Evolutionary conservation across 2,329 filamentous ascomycete genomes (phyloP), one percentile per base, ranked within the genome.

Genomic region (Dactylellina sp.): DNA sequence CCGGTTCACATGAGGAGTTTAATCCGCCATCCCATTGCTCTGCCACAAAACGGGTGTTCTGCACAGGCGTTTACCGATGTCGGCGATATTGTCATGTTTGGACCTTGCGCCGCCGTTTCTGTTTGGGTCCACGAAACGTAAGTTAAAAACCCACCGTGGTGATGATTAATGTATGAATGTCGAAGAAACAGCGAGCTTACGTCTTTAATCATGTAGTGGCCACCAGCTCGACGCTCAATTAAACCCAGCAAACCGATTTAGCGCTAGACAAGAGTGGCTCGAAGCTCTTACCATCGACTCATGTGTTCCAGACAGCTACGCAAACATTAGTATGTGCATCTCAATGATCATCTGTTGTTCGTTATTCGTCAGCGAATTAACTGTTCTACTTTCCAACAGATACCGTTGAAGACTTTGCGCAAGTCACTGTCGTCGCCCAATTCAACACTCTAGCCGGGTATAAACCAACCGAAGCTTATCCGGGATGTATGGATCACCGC

Each of bases 1-100:
- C 66, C 74, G 1, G 63, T 74, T 39, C 74, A 75, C 40, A 72
- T 72, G 74, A 71, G 74, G 28, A 71, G 70, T 50, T 68, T 68
- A 56, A 49, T 75, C 55, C 62, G 66, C 1, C 62, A 75, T 52
- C 52, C 70, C 5, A 64, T 75, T 53, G 74, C 74, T 22, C 52
- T 75, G 2, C 74, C 74, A 16, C 32, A 52, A 18, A 35, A 46
- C 11, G 35, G 47, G 6, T 75, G 66, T 35, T 65, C 66, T 5
- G 68, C 68, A 1, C 44, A 46, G 28, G 59, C 68, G 1, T 75
- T 57, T 28, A 63, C 61, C 5, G 39, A 47, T 37, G 24, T 55
- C 16, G 68, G 68, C 6, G 68, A 72, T 56, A 65, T 72, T 22
- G 60, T 65, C 7, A 60, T 72, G 60, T 50, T 28, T 52, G 68